These are phyloP conservation scores for Boechera divaricarpa DNA, from an alignment of 345 rosid species.

Conservation along the genomic window DNA sequence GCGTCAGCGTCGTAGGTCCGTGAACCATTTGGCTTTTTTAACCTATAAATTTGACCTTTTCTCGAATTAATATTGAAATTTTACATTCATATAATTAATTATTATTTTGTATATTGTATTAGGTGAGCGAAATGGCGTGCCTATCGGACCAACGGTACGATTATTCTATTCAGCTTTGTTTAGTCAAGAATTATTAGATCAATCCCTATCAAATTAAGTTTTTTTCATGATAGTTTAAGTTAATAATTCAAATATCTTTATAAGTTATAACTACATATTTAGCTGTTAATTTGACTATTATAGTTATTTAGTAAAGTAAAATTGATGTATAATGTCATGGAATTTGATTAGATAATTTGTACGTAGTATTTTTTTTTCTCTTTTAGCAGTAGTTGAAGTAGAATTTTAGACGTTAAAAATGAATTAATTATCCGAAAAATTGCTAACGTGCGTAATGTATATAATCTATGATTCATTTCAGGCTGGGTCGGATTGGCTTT, in stretches of 20 bases:
- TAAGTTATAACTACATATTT: no score
- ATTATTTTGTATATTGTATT: background rate
- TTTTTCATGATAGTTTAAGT: background rate
- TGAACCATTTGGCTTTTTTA: background rate
- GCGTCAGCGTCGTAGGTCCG: conserved; percentile 37
- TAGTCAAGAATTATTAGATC: background rate
- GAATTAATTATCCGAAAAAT: no score
- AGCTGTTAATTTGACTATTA: background rate
- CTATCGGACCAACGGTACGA: conserved; percentile 54
- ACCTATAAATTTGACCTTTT: background rate
- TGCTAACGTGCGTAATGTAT: background rate
- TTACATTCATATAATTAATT: background rate
- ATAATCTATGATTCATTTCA: conserved; percentile 2
- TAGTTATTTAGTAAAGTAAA: no score
- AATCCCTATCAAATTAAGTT: background rate
- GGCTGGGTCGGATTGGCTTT: conserved; percentile 52
- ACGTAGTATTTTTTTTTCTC: background rate
- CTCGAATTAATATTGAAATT: background rate
- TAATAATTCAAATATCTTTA: background rate
- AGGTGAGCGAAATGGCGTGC: conserved; percentile 53
- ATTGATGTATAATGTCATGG: background rate
- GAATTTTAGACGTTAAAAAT: no score
- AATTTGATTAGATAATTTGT: background rate
- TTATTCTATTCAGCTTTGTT: background rate
- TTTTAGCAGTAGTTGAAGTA: background rate